A percentile compares a stretch with the other conserved stretches of the same genome.
These are phyloP conservation scores for Mycena pura DNA, from an alignment of 768 basidiomycete genomes.

Conservation along the genomic window DNA sequence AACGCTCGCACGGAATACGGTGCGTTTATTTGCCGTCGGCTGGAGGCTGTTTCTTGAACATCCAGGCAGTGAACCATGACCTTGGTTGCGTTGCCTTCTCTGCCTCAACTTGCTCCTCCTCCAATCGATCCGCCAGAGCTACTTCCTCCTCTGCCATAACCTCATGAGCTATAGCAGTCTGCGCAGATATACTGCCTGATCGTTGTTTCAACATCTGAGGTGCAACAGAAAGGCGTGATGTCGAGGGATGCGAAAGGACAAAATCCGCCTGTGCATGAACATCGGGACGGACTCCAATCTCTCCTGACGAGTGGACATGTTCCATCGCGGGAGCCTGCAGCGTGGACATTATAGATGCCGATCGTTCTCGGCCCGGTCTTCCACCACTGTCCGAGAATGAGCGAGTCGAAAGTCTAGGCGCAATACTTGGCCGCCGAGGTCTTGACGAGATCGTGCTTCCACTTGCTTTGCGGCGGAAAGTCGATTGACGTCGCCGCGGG, in stretches of 20 bases:
- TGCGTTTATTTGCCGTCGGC: constrained; percentile 31
- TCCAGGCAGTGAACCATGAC: constrained; percentile 72
- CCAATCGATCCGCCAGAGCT: constrained; percentile 57
- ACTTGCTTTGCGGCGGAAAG: constrained; percentile 48
- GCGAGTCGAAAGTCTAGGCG: constrained; percentile 32
- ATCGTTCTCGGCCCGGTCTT: constrained; percentile 38
- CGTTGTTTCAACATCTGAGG: constrained; percentile 32
- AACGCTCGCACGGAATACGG: constrained; percentile 22
- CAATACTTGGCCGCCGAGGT: constrained; percentile 38
- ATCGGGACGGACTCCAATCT: constrained; percentile 48
- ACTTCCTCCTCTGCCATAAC: constrained; percentile 74
- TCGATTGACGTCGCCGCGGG: constrained; percentile 48
- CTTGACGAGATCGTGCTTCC: constrained; percentile 35
- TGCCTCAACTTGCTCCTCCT: constrained; percentile 62
- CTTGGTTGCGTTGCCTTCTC: constrained; percentile 51
- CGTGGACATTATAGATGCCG: constrained; percentile 46
- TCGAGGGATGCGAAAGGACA: constrained; percentile 41
- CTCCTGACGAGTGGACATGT: constrained; percentile 40
- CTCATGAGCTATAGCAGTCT: constrained; percentile 70
- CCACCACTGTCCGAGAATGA: constrained; percentile 39
- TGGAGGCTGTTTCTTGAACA: constrained; percentile 53
- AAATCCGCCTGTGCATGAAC: constrained; percentile 53
- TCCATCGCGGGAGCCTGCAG: constrained; percentile 37
- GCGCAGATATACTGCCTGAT: constrained; percentile 56
- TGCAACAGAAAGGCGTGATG: constrained; percentile 45